Base-by-base conservation (phyloP, 2,329 filamentous ascomycete species). In the Thelonectria rubi region DNA sequence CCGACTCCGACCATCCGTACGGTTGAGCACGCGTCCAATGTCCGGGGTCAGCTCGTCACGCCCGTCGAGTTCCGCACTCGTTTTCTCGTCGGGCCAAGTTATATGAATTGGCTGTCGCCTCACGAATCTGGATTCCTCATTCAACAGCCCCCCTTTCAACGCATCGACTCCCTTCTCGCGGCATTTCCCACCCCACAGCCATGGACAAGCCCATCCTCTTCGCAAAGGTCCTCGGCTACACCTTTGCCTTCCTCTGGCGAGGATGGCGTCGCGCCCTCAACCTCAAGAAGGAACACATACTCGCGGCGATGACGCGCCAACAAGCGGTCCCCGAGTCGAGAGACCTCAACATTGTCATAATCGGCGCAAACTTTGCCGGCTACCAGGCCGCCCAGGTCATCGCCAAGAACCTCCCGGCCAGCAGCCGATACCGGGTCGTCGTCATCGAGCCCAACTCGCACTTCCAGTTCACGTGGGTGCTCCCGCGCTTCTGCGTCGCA, bases 391-490 rank as follows among this genome's bases (percentile, higher is more conserved):
- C 81, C 0, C 77, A 77, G n/a, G 74, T 78, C 10, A 78, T 88
- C 5, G 77, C 81, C n/a, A 73, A 77, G 20, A 76, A 79, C 5
- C 72, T 88, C 0, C 82, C 85, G 0, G 77, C 79, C 0, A 74
- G 80, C 34, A 78, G 76, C 34, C 74, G 70, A 9, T 86, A 82
- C 70, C 78, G 79, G 4, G 80, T 88, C 4, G 75, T 88, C 0
- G 75, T 89, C 3, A 70, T 89, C 26, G 87, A 90, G 72, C 84
- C 82, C 47, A 86, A 86, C 69, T 82, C 80, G 3, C 86, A 88
- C 72, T 86, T 88, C 71, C 82, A 88, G 64, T 87, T 85, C 67
- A 83, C 84, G 0, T 89, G 85, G 80, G 80, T 83, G 12, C 80
- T 89, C 39, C 87, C 87, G 0, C 80, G 87, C 4, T 87, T 84